phyloP scores from a whole-genome alignment of 164 flowering plant species.

The Chloranthus sessilifolius region DNA sequence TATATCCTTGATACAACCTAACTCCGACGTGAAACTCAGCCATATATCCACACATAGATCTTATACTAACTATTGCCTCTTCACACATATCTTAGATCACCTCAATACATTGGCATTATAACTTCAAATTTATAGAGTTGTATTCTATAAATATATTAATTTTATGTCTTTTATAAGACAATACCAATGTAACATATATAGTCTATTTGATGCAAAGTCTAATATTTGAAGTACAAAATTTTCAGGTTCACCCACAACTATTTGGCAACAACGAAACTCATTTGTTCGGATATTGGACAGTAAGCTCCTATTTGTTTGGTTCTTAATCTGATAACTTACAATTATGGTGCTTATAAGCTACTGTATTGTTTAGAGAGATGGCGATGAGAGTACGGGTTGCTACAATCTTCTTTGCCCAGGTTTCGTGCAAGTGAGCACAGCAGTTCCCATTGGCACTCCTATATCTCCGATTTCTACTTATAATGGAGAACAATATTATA shows the following conservation, averaged over 20 bases:
- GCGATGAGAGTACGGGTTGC: slow-evolving; percentile 73
- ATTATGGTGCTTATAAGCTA: background rate
- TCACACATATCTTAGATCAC: too few species aligned
- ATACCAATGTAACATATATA: too few species aligned
- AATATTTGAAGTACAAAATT: too few species aligned
- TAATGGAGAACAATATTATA: slow-evolving; percentile 35
- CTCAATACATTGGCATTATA: too few species aligned
- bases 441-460: slow-evolving; percentile 66
- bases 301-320: slow-evolving; percentile 4
- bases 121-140: too few species aligned
- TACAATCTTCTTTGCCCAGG: slow-evolving; percentile 75
- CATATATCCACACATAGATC: too few species aligned
- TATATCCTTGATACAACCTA: too few species aligned
- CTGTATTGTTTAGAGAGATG: background rate
- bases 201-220: too few species aligned
- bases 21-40: too few species aligned
- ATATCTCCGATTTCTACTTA: slow-evolving; percentile 53
- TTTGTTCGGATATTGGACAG: slow-evolving; percentile 24
- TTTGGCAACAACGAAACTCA: slow-evolving; percentile 8
- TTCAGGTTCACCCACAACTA: background rate
- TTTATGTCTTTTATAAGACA: too few species aligned
- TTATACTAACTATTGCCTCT: too few species aligned
- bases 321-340: background rate
- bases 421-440: slow-evolving; percentile 62
- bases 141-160: too few species aligned